These are phyloP conservation scores for Malassezia psittaci DNA, from an alignment of 1,284 basidiomycete species.

Conservation along the genomic window DNA sequence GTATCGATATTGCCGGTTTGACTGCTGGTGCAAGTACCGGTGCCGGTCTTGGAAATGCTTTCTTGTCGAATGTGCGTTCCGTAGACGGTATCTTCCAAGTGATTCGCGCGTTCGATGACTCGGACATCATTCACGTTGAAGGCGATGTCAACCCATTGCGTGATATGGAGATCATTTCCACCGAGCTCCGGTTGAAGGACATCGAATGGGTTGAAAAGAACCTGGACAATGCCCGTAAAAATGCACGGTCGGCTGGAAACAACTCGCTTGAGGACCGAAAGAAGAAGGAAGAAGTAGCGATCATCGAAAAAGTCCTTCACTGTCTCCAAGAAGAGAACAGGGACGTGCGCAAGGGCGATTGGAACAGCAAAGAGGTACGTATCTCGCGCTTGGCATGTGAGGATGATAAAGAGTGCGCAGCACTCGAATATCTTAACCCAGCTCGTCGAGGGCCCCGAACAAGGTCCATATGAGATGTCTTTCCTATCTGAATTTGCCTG, in stretches of 20 bases:
- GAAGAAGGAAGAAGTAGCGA: constrained; percentile 86
- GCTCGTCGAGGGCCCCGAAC: constrained; percentile 58
- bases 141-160: constrained; percentile 91
- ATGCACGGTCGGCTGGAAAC: constrained; percentile 53
- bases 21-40: constrained; percentile 94
- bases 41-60: constrained; percentile 93
- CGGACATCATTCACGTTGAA: constrained; percentile 97
- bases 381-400: constrained; percentile 7
- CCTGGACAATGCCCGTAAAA: constrained; percentile 55
- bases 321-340: constrained; percentile 69
- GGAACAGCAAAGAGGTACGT: constrained; percentile 93
- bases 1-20: constrained; percentile 96
- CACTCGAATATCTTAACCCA: constrained; percentile 62
- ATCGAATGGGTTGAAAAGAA: constrained; percentile 97
- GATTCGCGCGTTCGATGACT: constrained; percentile 93
- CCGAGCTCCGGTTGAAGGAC: constrained; percentile 70
- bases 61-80: constrained; percentile 91
- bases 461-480: constrained; percentile 40
- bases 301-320: constrained; percentile 71
- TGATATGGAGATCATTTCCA: constrained; percentile 97
- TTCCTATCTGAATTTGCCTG: constrained; percentile 24
- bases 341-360: constrained; percentile 87
- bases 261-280: constrained; percentile 83
- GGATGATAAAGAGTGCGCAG: constrained; percentile 67
- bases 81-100: constrained; percentile 99